A percentile compares a stretch with the other conserved stretches of the same genome.
phyloP scores from a whole-genome alignment of 2,329 filamentous ascomycete genomes.

The Phyllosticta citriasiana region DNA sequence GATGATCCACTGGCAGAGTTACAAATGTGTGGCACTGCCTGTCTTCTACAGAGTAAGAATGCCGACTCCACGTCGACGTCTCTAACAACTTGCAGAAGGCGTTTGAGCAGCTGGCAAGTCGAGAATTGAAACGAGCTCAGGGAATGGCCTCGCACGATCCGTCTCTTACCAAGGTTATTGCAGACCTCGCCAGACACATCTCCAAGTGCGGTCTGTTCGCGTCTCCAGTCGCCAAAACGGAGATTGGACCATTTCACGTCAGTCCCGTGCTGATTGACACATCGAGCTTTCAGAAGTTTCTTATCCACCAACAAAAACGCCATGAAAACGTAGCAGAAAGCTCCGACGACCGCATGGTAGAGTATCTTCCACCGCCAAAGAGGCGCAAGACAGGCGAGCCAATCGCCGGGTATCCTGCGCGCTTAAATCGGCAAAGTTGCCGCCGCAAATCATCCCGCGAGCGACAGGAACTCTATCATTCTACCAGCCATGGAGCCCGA shows the following conservation, averaged over 20 bases:
- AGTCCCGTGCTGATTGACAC: neutral
- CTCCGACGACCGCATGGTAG: neutral
- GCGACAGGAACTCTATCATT: neutral
- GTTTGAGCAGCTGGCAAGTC: neutral
- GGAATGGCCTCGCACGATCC: neutral
- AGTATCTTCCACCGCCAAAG: neutral
- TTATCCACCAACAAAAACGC: neutral
- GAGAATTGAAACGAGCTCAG: neutral
- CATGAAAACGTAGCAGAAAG: neutral
- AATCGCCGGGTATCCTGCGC: neutral
- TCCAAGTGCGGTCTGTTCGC: neutral
- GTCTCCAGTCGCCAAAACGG: neutral
- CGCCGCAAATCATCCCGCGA: neutral
- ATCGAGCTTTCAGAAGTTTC: neutral
- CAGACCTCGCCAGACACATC: neutral
- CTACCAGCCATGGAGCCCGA: neutral
- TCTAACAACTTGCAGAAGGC: neutral
- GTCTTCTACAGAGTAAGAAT: neutral
- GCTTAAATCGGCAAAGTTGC: neutral
- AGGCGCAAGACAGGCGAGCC: neutral
- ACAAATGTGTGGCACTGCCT: neutral
- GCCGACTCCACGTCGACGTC: no score
- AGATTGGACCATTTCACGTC: neutral
- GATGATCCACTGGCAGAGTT: neutral
- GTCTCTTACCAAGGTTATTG: neutral